phyloP scores from a whole-genome alignment of 352 stramenopile genomes.

The Pythium rhizo-oryzae region DNA sequence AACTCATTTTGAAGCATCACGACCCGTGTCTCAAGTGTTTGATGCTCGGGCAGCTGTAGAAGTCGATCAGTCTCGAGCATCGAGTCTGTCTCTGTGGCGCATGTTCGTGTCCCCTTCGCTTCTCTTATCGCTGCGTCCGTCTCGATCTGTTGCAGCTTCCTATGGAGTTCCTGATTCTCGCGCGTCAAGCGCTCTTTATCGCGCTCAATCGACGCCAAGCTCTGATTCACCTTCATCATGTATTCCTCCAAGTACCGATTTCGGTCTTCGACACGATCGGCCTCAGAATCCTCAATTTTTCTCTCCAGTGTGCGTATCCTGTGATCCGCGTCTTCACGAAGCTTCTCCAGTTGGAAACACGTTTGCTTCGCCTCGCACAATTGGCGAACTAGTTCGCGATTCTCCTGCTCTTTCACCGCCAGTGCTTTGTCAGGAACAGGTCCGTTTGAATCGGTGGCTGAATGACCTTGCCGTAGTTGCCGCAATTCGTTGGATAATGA shows the following conservation, averaged over 20 bases:
- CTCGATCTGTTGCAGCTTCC: slow-evolving; percentile 11
- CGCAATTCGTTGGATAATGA: slow-evolving; percentile 18
- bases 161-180: slow-evolving; percentile 20
- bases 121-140: slow-evolving; percentile 3
- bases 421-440: slow-evolving; percentile 23
- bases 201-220: slow-evolving; percentile 19
- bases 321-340: slow-evolving; percentile 14
- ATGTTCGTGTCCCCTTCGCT: slow-evolving; percentile 2
- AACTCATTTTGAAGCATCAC: slow-evolving; percentile 19
- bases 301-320: slow-evolving; percentile 3
- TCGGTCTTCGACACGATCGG: slow-evolving; percentile 20
- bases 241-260: slow-evolving; percentile 17
- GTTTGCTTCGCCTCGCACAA: slow-evolving; percentile 44
- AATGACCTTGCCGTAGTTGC: background rate
- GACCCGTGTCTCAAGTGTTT: slow-evolving; percentile 8
- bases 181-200: slow-evolving; percentile 11
- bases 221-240: slow-evolving; percentile 26
- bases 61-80: slow-evolving; percentile 11
- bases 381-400: slow-evolving; percentile 44
- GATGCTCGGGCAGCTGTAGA: slow-evolving; percentile 5
- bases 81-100: slow-evolving; percentile 22
- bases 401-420: slow-evolving; percentile 44
- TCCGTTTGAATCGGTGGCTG: background rate
- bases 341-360: slow-evolving; percentile 15
- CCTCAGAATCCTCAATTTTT: slow-evolving; percentile 1